Evolutionary conservation across 2,329 filamentous ascomycete species (phyloP).

Genomic region (Epichloe sylvatica): DNA sequence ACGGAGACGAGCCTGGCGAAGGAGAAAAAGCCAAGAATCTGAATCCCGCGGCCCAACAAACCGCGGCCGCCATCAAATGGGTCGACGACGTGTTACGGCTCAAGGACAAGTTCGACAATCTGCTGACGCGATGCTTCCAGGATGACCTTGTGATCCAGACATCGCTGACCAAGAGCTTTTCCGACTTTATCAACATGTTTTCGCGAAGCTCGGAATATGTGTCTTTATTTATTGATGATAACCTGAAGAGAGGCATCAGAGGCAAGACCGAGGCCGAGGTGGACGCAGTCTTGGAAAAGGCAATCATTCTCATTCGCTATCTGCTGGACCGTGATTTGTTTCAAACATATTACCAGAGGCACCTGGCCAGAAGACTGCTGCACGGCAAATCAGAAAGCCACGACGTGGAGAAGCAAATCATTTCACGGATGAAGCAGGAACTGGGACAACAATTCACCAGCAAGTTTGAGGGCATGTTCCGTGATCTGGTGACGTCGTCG

Average conservation of each 20-base stretch:
- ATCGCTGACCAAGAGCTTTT: conserved; percentile 72
- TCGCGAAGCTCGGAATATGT: conserved; percentile 76
- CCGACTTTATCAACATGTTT: conserved; percentile 90
- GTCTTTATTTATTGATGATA: conserved; percentile 93
- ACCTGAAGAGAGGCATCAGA: conserved; percentile 83
- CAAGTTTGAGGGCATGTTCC: conserved; percentile 96
- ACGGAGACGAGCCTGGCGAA: conserved; percentile 34
- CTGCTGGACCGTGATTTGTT: conserved; percentile 88
- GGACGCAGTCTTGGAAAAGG: conserved; percentile 73
- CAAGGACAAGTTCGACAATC: conserved; percentile 77
- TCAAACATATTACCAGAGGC: conserved; percentile 96
- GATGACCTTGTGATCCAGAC: conserved; percentile 67
- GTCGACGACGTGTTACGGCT: conserved; percentile 77
- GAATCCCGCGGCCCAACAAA: conserved; percentile 57
- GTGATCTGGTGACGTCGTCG: conserved; percentile 78
- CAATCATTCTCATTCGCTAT: conserved; percentile 75
- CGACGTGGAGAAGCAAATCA: conserved; percentile 90
- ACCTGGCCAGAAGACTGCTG: conserved; percentile 74
- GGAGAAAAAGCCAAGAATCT: conserved; percentile 22
- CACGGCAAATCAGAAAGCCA: conserved; percentile 82
- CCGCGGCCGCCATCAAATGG: conserved; percentile 81
- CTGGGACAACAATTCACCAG: conserved; percentile 86
- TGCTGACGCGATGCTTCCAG: conserved; percentile 61
- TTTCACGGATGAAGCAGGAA: conserved; percentile 92
- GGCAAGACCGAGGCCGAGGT: conserved; percentile 84